These are phyloP conservation scores for Coffea humblotiana DNA, from an alignment of 305 asterid species.

Conservation along the genomic window DNA sequence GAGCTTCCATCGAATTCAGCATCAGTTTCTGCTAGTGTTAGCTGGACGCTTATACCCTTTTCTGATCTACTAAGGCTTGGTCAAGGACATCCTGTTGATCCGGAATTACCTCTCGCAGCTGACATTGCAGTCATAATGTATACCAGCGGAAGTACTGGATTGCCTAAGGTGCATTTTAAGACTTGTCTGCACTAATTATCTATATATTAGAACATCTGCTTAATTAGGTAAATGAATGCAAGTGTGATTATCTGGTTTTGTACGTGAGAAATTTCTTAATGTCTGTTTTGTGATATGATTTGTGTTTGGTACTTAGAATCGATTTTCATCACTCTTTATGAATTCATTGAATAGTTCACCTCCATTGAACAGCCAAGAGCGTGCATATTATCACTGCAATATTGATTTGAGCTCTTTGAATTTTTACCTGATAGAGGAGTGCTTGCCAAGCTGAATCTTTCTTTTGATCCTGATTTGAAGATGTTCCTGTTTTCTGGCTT, in stretches of 20 bases:
- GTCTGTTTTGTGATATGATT: not conserved
- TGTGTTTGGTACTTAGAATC: not conserved
- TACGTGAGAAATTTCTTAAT: not conserved
- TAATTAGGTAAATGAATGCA: not conserved
- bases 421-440: not conserved
- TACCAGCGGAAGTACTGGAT: constrained; percentile 98
- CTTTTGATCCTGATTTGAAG: not conserved
- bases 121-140: constrained; percentile 98
- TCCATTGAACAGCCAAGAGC: not conserved
- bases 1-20: constrained; percentile 61
- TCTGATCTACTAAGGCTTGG: constrained; percentile 75
- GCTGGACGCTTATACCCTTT: constrained; percentile 71
- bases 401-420: not conserved
- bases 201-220: not conserved
- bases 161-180: constrained; percentile 77
- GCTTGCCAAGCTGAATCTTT: not conserved
- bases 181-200: constrained; percentile 2
- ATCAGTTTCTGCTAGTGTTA: constrained; percentile 43
- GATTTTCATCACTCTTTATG: not conserved
- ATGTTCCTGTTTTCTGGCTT: not conserved
- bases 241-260: constrained; percentile 4
- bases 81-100: constrained; percentile 64
- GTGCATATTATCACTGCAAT: not conserved
- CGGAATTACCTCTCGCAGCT: constrained; percentile 82
- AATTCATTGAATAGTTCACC: not conserved